Evolutionary conservation across 73 alveolate species (phyloP), one percentile per base, ranked within the genome.

Genomic region (Effrenium voratum): DNA sequence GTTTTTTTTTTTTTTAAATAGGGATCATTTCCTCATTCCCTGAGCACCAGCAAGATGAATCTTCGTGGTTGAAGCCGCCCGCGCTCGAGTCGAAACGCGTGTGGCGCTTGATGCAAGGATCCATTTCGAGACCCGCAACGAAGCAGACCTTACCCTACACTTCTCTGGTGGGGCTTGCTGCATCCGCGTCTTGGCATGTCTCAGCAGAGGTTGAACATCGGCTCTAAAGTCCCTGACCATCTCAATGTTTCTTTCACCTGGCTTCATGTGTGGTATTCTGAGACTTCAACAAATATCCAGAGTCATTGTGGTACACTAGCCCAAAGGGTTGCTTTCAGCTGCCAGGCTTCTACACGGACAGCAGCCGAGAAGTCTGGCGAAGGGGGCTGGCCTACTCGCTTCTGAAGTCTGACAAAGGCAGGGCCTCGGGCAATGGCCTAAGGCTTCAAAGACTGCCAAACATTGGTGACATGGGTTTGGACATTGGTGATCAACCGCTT

Each of bases 121-220:
- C 45, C 79, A 77, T 43, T 90, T 90, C 44, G 97, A 90, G 86
- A 90, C 75, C 30, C 97, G 97, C n/a, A 90, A 50, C 41, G 97
- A 90, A 75, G 97, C 97, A 6, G 97, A 90, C 75, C 86, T 90
- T 34, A 90, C 87, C 59, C 46, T 90, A 55, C 97, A 90, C 28
- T 90, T 90, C 97, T 90, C 97, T 55, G 36, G 97, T 34, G 97
- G 97, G 41, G 97, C 97, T 40, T 66, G 66, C 41, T 90, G 97
- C 75, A 90, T 90, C 36, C 97, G 97, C 86, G 2, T 24, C 97
- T 47, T 15, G 76, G 87, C 57, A 3, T 24, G 40, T 15, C 77
- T 30, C 41, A 63, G 77, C 34, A 3, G 40, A n/a, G n/a, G 1
- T 28, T 0, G 40, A 63, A 63, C 13, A 8, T 4, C 30, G 8